phyloP scores from a whole-genome alignment of 352 stramenopile genomes.

The Blastocystis sp. region DNA sequence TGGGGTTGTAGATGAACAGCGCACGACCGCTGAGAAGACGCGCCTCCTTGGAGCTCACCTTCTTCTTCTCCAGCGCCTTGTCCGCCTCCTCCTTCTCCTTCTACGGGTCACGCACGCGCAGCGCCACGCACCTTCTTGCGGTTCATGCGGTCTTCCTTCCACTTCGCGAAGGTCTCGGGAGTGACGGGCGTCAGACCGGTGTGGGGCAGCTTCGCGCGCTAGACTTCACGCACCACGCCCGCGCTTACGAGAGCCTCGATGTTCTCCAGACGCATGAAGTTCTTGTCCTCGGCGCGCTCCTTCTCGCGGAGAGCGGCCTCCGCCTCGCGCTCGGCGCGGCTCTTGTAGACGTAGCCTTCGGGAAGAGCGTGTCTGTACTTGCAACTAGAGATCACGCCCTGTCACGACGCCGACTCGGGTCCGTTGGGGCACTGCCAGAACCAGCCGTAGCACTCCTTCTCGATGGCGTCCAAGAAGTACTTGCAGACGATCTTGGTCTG shows the following conservation, averaged over 20 bases:
- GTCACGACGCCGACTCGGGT: conserved; percentile 81
- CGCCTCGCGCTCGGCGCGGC: conserved; percentile 83
- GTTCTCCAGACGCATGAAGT: conserved; percentile 87
- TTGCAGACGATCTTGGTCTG: conserved; percentile 80
- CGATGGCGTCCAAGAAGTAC: conserved; percentile 87
- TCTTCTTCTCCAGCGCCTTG: conserved; percentile 79
- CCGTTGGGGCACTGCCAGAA: conserved; percentile 88
- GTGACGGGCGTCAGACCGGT: conserved; percentile 85
- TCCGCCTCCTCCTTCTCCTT: conserved; percentile 77
- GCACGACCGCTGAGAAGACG: conserved; percentile 84
- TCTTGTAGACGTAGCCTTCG: conserved; percentile 86
- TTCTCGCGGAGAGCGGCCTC: conserved; percentile 76
- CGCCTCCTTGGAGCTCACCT: conserved; percentile 84
- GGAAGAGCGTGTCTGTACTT: conserved; percentile 85
- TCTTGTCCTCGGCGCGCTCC: conserved; percentile 83
- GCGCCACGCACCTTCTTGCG: conserved; percentile 78
- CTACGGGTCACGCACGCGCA: conserved; percentile 76
- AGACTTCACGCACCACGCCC: not conserved
- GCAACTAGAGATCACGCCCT: conserved; percentile 74
- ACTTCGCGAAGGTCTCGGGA: conserved; percentile 84
- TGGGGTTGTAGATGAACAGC: conserved; percentile 87
- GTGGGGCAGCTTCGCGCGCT: conserved; percentile 84
- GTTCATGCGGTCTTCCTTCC: conserved; percentile 81
- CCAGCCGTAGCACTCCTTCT: conserved; percentile 87
- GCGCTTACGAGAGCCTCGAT: conserved; percentile 80